Evolutionary conservation across 1,284 basidiomycete species (phyloP), one percentile per base, ranked within the genome.

Genomic region (Tilletia indica): DNA sequence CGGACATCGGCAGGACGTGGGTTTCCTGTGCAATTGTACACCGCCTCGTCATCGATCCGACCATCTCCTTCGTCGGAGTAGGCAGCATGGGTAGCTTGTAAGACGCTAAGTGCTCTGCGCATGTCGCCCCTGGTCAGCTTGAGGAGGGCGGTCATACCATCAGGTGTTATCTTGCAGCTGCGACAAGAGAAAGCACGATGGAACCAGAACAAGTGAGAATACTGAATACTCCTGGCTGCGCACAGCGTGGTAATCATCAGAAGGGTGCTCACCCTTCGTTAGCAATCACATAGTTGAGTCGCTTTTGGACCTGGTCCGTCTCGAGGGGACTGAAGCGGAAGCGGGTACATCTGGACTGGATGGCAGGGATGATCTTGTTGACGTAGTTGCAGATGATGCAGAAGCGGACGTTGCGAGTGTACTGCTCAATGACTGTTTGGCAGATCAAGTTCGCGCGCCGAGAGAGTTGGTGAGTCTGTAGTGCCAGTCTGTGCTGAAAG

Each of bases 381-480:
- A 99, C 97, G 80, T 99, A 99, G 86, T 99, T 99, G 89, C 97
- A 98, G 75, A 99, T 97, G 80, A 99, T 99, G 86, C 96, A 98
- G 86, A 99, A 99, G 47, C 97, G 91, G 74, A 98, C 97, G 82
- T 99, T 99, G 85, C 92, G 93, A 6, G 97, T 99, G 85, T 97
- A 98, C 80, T 97, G 95, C 85, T 99, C 97, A 76, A 99, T 98
- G 54, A 99, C 92, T 88, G 79, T 45, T 45, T 8, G 42, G 42
- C 6, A 14, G 42, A 45, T 8, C 25, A 31, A 31, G 2, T 39
- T n/a, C n/a, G 14, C 19, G 48, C 5, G 3, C 19, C n/a, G 25
- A 36, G 38, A n/a, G 8, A 25, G 11, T 5, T n/a, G 47, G 6
- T 45, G 11, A 67, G 42, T 67, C 11, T 42, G 38, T 48, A 4